Percentiles rank a stretch among this genome's conserved stretches.
Conservation (phyloP, 2,329 filamentous ascomycete genomes). For the Aspergillus hortae region DNA sequence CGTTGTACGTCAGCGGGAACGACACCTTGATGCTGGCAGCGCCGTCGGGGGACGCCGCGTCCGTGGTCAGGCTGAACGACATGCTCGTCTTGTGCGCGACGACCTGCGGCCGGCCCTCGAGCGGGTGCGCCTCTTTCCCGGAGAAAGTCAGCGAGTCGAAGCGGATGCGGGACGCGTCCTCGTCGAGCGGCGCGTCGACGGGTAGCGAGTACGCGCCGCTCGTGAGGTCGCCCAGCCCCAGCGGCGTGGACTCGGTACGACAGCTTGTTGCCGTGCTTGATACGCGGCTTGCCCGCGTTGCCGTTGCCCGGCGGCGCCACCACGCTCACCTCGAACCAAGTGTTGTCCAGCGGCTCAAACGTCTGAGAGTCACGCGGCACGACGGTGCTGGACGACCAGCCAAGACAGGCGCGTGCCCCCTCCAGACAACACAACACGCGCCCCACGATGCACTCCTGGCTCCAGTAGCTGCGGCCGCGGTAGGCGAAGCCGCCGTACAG, state of each 20-base stretch:
- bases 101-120: conserved; percentile 10
- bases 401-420: conserved; percentile 51
- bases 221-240: conserved; percentile 37
- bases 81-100: conserved; percentile 23
- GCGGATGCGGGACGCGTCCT: conserved; percentile 5
- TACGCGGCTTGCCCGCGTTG: conserved; percentile 36
- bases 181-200: conserved; percentile 23
- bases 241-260: conserved; percentile 37
- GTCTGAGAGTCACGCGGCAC: conserved; percentile 36
- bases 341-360: conserved; percentile 30
- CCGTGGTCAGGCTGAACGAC: conserved; percentile 22
- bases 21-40: conserved; percentile 19
- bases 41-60: conserved; percentile 2
- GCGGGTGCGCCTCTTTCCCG: conserved; percentile 14
- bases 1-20: conserved; percentile 47
- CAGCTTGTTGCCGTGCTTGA: conserved; percentile 41
- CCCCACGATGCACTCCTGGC: conserved; percentile 53
- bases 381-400: conserved; percentile 48
- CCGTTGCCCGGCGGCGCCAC: conserved; percentile 23
- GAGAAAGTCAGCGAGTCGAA: conserved; percentile 25
- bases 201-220: conserved; percentile 38
- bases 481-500: conserved; percentile 56
- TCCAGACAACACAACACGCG: conserved; percentile 48
- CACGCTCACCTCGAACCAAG: conserved; percentile 50
- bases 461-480: conserved; percentile 52